A percentile compares a stretch with the other conserved stretches of the same genome.
phyloP scores from a whole-genome alignment of 2,329 filamentous ascomycete species.

The Ophiostoma sp. region DNA sequence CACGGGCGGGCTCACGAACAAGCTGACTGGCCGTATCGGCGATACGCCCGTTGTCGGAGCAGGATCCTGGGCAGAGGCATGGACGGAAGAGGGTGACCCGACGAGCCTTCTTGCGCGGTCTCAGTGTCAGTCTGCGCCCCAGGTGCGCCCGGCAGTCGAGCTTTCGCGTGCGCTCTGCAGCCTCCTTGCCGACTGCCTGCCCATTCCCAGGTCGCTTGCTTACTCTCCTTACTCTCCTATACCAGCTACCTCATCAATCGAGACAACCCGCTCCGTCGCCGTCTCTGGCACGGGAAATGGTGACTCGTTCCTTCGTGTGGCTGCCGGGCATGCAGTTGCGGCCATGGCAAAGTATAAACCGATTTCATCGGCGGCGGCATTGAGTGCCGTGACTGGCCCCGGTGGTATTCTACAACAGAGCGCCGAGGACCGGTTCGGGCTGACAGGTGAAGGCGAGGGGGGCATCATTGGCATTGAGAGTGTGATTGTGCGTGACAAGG shows the following conservation, averaged over 20 bases:
- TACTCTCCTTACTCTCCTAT: not conserved
- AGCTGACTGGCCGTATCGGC: slow-evolving; percentile 75
- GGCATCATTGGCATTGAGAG: slow-evolving; percentile 79
- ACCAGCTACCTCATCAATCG: slow-evolving; percentile 11
- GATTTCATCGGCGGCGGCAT: slow-evolving; percentile 50
- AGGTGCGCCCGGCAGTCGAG: slow-evolving; percentile 33
- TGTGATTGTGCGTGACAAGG: slow-evolving; percentile 44
- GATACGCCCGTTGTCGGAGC: slow-evolving; percentile 80
- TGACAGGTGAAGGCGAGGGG: slow-evolving; percentile 72
- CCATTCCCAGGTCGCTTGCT: slow-evolving; percentile 37
- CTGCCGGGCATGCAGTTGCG: slow-evolving; percentile 65
- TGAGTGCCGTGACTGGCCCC: slow-evolving; percentile 62
- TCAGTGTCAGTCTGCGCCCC: not conserved
- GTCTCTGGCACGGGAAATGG: slow-evolving; percentile 82
- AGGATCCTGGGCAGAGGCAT: slow-evolving; percentile 87
- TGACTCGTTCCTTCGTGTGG: slow-evolving; percentile 73
- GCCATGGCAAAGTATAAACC: slow-evolving; percentile 63
- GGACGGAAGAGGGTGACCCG: slow-evolving; percentile 50
- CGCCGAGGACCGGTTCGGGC: slow-evolving; percentile 67
- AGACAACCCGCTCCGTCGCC: slow-evolving; percentile 46
- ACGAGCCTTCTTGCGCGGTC: slow-evolving; percentile 29
- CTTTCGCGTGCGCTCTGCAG: slow-evolving; percentile 43
- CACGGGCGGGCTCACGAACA: slow-evolving; percentile 81
- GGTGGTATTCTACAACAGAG: slow-evolving; percentile 68
- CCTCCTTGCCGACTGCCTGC: slow-evolving; percentile 56